These are phyloP conservation scores for Urtica urens DNA, from an alignment of 306 rosid species.

Conservation along the genomic window DNA sequence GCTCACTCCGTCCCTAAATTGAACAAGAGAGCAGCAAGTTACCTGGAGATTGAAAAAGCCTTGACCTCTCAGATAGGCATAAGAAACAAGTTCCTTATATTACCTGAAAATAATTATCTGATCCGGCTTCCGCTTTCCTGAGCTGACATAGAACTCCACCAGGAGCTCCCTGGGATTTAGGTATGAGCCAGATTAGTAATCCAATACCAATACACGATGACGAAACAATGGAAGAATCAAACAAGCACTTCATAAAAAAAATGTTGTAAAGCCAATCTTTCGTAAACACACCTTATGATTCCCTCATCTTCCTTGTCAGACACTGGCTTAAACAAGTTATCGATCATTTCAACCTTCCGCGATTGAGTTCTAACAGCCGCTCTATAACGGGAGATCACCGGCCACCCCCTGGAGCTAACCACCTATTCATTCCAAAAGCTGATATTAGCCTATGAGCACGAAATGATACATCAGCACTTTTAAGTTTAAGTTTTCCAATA, in stretches of 20 bases:
- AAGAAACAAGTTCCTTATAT: not conserved
- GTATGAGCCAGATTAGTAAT: not conserved
- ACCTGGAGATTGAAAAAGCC: not conserved
- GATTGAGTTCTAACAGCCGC: conserved; percentile 87
- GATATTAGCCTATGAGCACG: too few relatives aligned
- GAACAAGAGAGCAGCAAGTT: not conserved
- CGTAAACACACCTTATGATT: conserved; percentile 51
- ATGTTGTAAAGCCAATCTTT: not conserved
- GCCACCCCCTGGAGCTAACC: conserved; percentile 88
- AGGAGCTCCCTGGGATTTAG: conserved; percentile 60
- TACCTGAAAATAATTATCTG: conserved; percentile 90
- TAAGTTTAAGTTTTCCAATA: conserved; percentile 10
- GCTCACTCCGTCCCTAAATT: conserved; percentile 83
- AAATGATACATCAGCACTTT: not conserved
- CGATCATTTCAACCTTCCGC: conserved; percentile 80
- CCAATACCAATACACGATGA: not conserved
- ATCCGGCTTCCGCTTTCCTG: conserved; percentile 61
- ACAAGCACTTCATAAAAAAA: too few relatives aligned
- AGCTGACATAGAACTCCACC: conserved; percentile 62
- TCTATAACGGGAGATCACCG: conserved; percentile 71
- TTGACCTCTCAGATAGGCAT: not conserved
- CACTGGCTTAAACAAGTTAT: conserved; percentile 52
- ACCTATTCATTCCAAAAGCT: conserved; percentile 38
- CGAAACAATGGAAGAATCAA: too few relatives aligned
- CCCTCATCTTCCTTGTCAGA: conserved; percentile 72